Percentiles rank a stretch among this genome's conserved stretches.
Conservation (phyloP, 805 yeast genomes). For the Lachancea fermentati region DNA sequence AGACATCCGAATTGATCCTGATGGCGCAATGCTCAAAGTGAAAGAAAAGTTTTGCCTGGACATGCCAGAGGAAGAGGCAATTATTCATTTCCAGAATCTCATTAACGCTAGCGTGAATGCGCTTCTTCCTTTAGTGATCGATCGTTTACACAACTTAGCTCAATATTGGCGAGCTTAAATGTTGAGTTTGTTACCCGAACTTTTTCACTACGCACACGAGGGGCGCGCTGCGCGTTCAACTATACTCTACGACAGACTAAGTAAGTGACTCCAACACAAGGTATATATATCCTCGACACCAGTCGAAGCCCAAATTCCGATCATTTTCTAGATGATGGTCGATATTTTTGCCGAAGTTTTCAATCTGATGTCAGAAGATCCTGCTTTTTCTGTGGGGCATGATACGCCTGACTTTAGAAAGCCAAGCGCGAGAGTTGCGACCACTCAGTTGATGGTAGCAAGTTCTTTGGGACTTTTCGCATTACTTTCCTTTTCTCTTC, state of each 20-base stretch:
- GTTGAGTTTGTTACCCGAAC: not conserved
- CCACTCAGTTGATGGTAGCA: conserved; percentile 74
- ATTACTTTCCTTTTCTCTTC: conserved; percentile 58
- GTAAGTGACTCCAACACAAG: no score
- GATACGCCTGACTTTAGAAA: conserved; percentile 30
- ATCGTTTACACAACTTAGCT: conserved; percentile 88
- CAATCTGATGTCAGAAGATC: not conserved
- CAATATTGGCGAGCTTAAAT: conserved; percentile 91
- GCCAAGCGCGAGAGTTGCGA: conserved; percentile 51
- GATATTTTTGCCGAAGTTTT: not conserved
- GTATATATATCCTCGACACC: no score
- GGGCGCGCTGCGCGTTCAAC: not conserved
- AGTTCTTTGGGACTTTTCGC: conserved; percentile 61
- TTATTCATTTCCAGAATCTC: conserved; percentile 85
- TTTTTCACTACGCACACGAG: not conserved
- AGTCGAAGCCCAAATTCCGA: no score
- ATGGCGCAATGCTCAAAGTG: conserved; percentile 82
- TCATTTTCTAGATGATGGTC: no score
- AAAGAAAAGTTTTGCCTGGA: conserved; percentile 92
- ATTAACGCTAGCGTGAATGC: conserved; percentile 95
- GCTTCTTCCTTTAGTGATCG: conserved; percentile 89
- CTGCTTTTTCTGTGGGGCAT: not conserved
- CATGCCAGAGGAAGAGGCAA: conserved; percentile 93
- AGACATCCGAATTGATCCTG: conserved; percentile 77
- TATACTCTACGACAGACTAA: no score